Base-by-base conservation (phyloP, 2,329 filamentous ascomycete genomes). In the Cytospora paraplurivora region DNA sequence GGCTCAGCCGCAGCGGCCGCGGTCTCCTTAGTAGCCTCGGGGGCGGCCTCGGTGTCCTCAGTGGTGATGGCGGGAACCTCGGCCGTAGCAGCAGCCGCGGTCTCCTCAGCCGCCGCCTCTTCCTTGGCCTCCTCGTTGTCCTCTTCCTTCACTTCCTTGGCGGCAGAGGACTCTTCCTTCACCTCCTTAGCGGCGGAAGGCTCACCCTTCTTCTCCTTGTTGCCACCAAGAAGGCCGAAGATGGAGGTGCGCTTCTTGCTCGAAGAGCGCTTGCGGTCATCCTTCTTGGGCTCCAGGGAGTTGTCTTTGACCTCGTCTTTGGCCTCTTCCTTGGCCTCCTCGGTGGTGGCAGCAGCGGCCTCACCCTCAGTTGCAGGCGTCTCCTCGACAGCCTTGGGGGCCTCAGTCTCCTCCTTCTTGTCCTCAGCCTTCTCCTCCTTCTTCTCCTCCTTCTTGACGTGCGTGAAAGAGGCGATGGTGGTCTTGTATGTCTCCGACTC, bases 401-500 rank as follows among this genome's bases (percentile, higher is more conserved):
- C 63, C 68, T 78, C 77, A 6, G 50, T 27, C 65, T 74, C 76
- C 15, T 72, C 69, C 68, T 76, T 75, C 56, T 62, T 64, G 8
- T 59, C 57, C 57, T 59, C 57, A n/a, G 57, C 57, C 66, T 71
- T 69, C 19, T 72, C 69, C 52, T 74, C 75, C 67, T 75, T 72
- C 69, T 75, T 74, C 69, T 78, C 77, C 73, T 79, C 78, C 69
- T 76, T 75, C 59, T 70, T 72, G 68, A 76, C 73, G 44, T 82
- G 83, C 77, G 85, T 85, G 70, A 86, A 79, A 73, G 88, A 89
- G 80, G 93, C 90, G 21, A 95, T 79, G 69, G 91, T 88, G 71
- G 85, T 83, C 88, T 97, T 97, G 88, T 97, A 99, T 65, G 86
- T 85, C 78, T 97, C 93, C 71, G 88, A 89, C 78, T 88, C 87